Conservation (phyloP, 2,329 filamentous ascomycete species). For the Knufia petricola region DNA sequence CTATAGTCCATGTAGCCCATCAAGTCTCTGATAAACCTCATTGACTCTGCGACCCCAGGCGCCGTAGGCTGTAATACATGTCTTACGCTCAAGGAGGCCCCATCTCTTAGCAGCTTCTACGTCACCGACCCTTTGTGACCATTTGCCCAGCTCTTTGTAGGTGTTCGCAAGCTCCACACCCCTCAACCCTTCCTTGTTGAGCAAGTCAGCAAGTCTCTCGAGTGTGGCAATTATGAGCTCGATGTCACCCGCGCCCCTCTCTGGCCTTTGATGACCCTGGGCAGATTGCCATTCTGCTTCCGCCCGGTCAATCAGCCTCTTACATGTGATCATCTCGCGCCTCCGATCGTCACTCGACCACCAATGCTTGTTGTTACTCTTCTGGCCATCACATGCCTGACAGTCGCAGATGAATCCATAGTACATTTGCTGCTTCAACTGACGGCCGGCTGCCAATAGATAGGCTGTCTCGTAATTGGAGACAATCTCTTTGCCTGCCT, state of each 20-base stretch:
- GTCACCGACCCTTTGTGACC: slow-evolving; percentile 13
- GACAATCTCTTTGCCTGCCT: slow-evolving; percentile 16
- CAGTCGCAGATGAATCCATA: slow-evolving; percentile 19
- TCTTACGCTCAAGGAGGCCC: background rate
- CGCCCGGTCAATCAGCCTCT: no score
- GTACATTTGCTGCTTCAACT: slow-evolving; percentile 15
- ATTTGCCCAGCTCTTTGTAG: slow-evolving; percentile 18
- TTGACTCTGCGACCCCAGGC: background rate
- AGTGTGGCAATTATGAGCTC: background rate
- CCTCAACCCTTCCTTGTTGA: slow-evolving; percentile 16
- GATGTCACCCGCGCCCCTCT: background rate
- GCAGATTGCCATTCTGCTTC: background rate
- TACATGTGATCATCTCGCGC: background rate
- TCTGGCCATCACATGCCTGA: slow-evolving; percentile 15
- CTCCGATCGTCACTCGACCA: background rate
- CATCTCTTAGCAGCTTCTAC: background rate
- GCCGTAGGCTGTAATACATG: background rate
- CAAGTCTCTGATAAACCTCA: background rate
- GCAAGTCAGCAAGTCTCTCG: slow-evolving; percentile 7
- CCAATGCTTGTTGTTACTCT: slow-evolving; percentile 13
- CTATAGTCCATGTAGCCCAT: no score
- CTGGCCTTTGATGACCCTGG: no score
- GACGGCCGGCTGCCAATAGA: slow-evolving; percentile 5
- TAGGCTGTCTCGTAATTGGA: slow-evolving; percentile 18
- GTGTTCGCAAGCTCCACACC: slow-evolving; percentile 16